Evolutionary conservation across 345 rosid genomes (phyloP).

Genomic region (Sonneratia caseolaris): DNA sequence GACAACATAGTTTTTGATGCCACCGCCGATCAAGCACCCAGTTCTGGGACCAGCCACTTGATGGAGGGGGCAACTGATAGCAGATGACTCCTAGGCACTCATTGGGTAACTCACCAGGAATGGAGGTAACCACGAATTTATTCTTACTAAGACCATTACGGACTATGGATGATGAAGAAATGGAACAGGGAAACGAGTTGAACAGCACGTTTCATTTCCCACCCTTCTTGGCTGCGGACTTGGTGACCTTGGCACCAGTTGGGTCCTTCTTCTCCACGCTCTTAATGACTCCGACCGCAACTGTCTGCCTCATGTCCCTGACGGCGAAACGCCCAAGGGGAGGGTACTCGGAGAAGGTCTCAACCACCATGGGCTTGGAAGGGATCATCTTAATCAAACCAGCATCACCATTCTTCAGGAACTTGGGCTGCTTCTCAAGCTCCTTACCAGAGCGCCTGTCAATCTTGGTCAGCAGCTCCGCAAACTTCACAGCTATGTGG

Average conservation of each 20-base stretch:
- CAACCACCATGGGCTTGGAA: slow-evolving; percentile 10
- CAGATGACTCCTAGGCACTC: neutral
- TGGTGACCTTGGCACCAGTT: slow-evolving; percentile 14
- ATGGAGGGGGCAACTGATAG: neutral
- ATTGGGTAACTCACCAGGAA: neutral
- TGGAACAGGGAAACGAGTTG: neutral
- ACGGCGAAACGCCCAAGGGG: slow-evolving; percentile 9
- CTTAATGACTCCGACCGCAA: slow-evolving; percentile 15
- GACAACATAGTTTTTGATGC: neutral
- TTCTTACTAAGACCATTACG: too few relatives aligned
- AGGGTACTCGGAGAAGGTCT: slow-evolving; percentile 10
- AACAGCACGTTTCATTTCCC: slow-evolving; percentile 8
- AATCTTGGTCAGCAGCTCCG: slow-evolving; percentile 8
- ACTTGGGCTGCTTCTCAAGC: slow-evolving; percentile 12
- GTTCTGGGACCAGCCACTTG: slow-evolving; percentile 1
- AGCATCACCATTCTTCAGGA: slow-evolving; percentile 12
- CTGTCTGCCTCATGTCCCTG: slow-evolving; percentile 16
- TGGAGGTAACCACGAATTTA: neutral
- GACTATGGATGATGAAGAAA: neutral
- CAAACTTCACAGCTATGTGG: slow-evolving; percentile 10
- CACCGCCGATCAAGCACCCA: slow-evolving; percentile 7
- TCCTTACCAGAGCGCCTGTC: slow-evolving; percentile 12
- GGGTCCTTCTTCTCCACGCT: slow-evolving; percentile 17
- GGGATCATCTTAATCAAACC: slow-evolving; percentile 10
- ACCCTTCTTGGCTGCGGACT: slow-evolving; percentile 15